A percentile compares a stretch with the other conserved stretches of the same genome.
These are phyloP conservation scores for Suzukiozyma palmioleophila DNA, from an alignment of 1,139 yeast genomes.

Conservation along the genomic window DNA sequence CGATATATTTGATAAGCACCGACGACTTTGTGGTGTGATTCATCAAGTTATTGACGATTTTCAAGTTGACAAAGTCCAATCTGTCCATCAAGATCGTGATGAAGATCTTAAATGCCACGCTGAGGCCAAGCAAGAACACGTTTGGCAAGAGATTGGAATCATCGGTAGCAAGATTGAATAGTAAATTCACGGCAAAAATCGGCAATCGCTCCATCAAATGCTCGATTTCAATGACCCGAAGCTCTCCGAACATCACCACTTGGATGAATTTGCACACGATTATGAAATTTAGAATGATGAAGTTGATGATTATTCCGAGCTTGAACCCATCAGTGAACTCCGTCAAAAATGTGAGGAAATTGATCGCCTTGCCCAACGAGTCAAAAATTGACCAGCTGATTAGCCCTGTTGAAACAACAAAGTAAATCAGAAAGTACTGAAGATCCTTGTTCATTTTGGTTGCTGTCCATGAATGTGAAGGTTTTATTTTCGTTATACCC, in stretches of 20 bases:
- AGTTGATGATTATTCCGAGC: constrained; percentile 29
- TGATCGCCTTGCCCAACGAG: constrained; percentile 23
- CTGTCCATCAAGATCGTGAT: constrained; percentile 72
- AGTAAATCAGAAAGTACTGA: constrained; percentile 24
- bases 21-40: constrained; percentile 26
- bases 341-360: constrained; percentile 24
- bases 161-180: constrained; percentile 59
- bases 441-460: constrained; percentile 8
- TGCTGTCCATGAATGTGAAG: not conserved
- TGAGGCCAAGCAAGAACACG: constrained; percentile 36
- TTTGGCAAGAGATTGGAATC: constrained; percentile 53
- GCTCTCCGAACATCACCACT: constrained; percentile 62
- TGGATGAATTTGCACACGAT: constrained; percentile 44
- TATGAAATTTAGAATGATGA: constrained; percentile 31
- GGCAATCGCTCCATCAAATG: constrained; percentile 71
- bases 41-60: constrained; percentile 24
- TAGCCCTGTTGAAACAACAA: constrained; percentile 19
- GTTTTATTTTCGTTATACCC: not conserved
- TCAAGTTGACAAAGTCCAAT: constrained; percentile 48
- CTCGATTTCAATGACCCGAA: constrained; percentile 73
- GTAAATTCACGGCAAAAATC: constrained; percentile 49
- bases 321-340: constrained; percentile 35
- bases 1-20: constrained; percentile 18
- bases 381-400: constrained; percentile 25
- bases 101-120: constrained; percentile 60